Conservation (phyloP, 371 early-diverging fungal species). For the Catenaria anguillulae region DNA sequence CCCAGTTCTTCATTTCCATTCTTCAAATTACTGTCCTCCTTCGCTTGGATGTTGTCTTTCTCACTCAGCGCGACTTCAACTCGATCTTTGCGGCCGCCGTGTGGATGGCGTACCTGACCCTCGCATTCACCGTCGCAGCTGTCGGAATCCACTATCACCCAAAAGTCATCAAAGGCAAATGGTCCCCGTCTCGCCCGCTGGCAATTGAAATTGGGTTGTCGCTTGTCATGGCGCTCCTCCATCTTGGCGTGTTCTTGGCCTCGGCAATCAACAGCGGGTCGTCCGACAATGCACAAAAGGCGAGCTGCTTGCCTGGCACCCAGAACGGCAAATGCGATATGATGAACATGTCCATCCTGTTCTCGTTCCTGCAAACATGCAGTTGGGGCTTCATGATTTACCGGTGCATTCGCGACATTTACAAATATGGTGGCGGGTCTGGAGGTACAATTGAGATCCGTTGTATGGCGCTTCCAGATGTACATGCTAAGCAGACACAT, state of each 20-base stretch:
- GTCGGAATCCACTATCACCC: background rate
- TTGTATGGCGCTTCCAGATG: too few relatives aligned
- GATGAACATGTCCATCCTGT: background rate
- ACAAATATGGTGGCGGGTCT: too few relatives aligned
- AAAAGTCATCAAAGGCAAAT: background rate
- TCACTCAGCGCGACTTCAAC: background rate
- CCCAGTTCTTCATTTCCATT: background rate
- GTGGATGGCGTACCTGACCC: background rate
- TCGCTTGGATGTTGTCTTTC: background rate
- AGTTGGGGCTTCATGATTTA: background rate
- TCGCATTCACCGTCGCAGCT: background rate
- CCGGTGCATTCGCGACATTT: background rate
- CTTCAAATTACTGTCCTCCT: background rate
- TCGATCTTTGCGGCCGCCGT: background rate
- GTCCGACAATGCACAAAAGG: background rate
- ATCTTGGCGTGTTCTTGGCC: background rate
- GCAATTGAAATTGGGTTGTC: background rate
- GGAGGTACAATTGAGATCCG: too few relatives aligned
- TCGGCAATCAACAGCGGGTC: background rate
- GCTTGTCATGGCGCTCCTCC: background rate
- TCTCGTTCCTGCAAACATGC: background rate
- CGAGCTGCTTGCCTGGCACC: background rate
- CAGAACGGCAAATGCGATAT: background rate
- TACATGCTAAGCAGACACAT: too few relatives aligned
- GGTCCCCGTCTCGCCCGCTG: background rate